A percentile compares a stretch with the other conserved stretches of the same genome.
Evolutionary conservation across 2,329 filamentous ascomycete species (phyloP).

Genomic region (Paecilomyces dactylethromorphus): DNA sequence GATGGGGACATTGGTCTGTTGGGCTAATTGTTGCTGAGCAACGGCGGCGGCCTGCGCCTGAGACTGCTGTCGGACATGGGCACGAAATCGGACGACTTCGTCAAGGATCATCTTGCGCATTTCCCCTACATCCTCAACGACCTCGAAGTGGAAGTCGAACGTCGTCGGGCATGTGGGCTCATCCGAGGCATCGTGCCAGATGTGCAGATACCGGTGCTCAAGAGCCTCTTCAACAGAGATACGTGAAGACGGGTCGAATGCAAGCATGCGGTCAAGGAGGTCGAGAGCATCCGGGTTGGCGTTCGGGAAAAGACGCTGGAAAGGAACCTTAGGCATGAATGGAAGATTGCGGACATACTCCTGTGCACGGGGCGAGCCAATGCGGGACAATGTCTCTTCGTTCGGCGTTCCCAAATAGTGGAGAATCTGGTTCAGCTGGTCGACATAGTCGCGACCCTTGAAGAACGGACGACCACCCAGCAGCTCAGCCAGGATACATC

Average conservation of each 20-base stretch:
- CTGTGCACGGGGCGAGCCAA: slow-evolving; percentile 90
- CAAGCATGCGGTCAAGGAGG: slow-evolving; percentile 92
- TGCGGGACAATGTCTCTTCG: slow-evolving; percentile 86
- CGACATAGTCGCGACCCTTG: slow-evolving; percentile 98
- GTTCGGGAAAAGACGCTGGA: slow-evolving; percentile 80
- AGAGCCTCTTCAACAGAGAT: slow-evolving; percentile 93
- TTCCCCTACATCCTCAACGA: slow-evolving; percentile 88
- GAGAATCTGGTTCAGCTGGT: slow-evolving; percentile 98
- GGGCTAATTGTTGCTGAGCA: slow-evolving; percentile 20
- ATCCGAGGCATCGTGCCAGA: slow-evolving; percentile 97
- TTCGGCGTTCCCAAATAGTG: slow-evolving; percentile 96
- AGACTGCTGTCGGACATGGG: slow-evolving; percentile 47
- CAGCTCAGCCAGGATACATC: slow-evolving; percentile 93
- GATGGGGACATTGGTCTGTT: slow-evolving; percentile 52
- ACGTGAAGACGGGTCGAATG: slow-evolving; percentile 88
- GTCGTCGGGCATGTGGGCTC: slow-evolving; percentile 89
- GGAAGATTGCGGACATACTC: slow-evolving; percentile 97
- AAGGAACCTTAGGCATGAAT: slow-evolving; percentile 88
- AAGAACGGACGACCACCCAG: slow-evolving; percentile 96
- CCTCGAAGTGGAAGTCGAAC: slow-evolving; percentile 97
- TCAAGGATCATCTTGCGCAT: slow-evolving; percentile 97
- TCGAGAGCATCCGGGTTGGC: slow-evolving; percentile 95
- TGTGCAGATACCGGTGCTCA: slow-evolving; percentile 91
- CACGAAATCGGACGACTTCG: slow-evolving; percentile 84
- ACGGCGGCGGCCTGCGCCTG: slow-evolving; percentile 32